Evolutionary conservation across 768 basidiomycete genomes (phyloP), one percentile per base, ranked within the genome.

Genomic region (Serendipita sp.): DNA sequence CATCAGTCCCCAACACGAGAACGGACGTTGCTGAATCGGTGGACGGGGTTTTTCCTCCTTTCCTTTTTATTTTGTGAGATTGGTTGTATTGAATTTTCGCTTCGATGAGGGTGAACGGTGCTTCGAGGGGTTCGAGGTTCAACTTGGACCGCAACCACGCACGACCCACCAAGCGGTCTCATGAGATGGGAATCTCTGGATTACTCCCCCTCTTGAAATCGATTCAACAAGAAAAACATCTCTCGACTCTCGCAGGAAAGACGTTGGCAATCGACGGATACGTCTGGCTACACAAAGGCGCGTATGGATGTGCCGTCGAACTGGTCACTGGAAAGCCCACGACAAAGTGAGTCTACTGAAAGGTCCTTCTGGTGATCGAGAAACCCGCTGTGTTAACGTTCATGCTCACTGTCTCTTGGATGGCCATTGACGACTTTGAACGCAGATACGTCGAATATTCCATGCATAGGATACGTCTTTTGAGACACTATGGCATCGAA

Each of bases 231-330:
- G 81, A 79, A 63, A 81, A 77, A 63, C 85, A 89, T 67, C 79
- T 97, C 62, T 85, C 83, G 2, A 88, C 93, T 63, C 91, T 86
- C 70, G 73, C 81, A 50, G 92, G 90, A 14, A 83, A 92, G 70
- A 90, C 85, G 1, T 74, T 98, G 38, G 95, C 90, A 0, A 85
- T 98, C 43, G 95, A 98, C 75, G 94, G 85, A 43, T 99, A 99
- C 71, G 93, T 92, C 63, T 93, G 90, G 90, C 75, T 94, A 42
- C 90, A 93, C 69, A 82, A 85, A 68, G 95, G 93, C 5, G 82
- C 89, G 4, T 92, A 88, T 71, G 78, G 87, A 0, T 99, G 96
- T 74, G 88, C 95, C 50, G 82, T 87, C 11, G 92, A 97, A 65
- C 73, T 99, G 45, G 93, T 91, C 11, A 88, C 84, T 0, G 92